Conservation (phyloP, 2,329 filamentous ascomycete species). For the Verruconis gallopava region DNA sequence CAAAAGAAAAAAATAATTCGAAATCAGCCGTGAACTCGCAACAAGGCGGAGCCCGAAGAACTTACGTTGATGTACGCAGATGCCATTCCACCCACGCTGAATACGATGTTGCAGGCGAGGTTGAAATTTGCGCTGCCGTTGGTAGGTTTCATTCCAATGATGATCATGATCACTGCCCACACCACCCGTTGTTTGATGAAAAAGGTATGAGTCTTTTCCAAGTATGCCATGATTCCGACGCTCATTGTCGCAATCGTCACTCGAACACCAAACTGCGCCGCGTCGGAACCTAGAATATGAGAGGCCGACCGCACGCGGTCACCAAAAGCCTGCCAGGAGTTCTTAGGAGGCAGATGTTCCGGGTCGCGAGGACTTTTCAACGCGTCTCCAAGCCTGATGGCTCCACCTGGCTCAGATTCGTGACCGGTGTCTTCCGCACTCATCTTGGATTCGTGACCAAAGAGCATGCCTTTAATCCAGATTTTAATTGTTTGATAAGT, state of each 20-base stretch:
- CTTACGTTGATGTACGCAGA: constrained; percentile 1
- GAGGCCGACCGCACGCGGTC: neutral
- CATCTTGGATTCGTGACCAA: neutral
- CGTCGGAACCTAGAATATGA: neutral
- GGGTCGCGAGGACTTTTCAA: neutral
- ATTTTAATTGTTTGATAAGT: neutral
- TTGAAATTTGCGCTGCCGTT: neutral
- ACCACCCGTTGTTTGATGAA: constrained; percentile 3
- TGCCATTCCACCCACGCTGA: neutral
- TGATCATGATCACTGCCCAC: constrained; percentile 4
- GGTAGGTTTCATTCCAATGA: constrained; percentile 1
- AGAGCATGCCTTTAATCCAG: neutral
- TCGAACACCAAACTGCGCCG: neutral
- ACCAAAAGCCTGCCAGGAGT: neutral
- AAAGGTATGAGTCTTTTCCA: neutral
- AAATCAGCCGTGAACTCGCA: no score
- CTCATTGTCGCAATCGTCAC: constrained; percentile 1
- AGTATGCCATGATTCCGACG: constrained; percentile 1
- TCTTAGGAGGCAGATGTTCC: constrained; percentile 1
- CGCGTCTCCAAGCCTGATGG: neutral
- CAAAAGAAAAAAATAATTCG: no score
- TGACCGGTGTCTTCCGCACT: neutral
- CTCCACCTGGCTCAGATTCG: neutral
- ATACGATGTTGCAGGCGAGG: neutral
- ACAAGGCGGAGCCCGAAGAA: no score